Percentiles rank a stretch among this genome's conserved stretches.
Evolutionary conservation across 75 land plant species (phyloP).

Genomic region (Larix kaempferi): DNA sequence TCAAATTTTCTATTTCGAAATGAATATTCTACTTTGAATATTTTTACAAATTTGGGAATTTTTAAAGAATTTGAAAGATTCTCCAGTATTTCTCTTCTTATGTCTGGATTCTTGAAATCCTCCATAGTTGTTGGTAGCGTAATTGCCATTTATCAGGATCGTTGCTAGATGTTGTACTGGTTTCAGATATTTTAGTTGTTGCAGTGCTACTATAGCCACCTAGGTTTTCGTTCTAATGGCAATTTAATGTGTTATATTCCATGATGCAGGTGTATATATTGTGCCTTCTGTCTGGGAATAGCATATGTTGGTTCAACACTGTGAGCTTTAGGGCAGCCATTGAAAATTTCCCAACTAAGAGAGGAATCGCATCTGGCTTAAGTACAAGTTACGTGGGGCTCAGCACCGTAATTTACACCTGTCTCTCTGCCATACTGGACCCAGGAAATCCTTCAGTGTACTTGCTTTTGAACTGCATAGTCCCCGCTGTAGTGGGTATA

Average conservation of each 20-base stretch:
- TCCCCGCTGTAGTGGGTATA: slow-evolving; percentile 32
- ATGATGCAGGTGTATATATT: slow-evolving; percentile 38
- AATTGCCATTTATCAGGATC: neutral
- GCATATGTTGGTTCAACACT: slow-evolving; percentile 77
- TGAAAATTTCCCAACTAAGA: slow-evolving; percentile 39
- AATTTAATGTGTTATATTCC: neutral
- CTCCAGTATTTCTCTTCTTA: too few species aligned
- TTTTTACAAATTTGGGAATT: too few species aligned
- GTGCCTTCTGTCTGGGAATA: slow-evolving; percentile 54
- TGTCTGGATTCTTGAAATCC: too few species aligned
- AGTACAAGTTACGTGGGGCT: slow-evolving; percentile 53
- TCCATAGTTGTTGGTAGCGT: neutral
- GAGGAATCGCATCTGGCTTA: slow-evolving; percentile 50
- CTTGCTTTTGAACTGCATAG: slow-evolving; percentile 46
- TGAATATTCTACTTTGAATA: too few species aligned
- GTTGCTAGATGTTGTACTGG: too few species aligned
- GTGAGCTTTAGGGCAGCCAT: slow-evolving; percentile 54
- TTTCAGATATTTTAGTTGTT: neutral
- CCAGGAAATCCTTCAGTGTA: slow-evolving; percentile 15
- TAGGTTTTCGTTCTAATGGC: neutral
- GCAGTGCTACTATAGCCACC: neutral
- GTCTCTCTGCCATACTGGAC: slow-evolving; percentile 19
- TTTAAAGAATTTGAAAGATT: too few species aligned
- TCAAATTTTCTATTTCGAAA: too few species aligned
- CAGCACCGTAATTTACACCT: slow-evolving; percentile 50